Percentiles rank a stretch among this genome's conserved stretches.
These are phyloP conservation scores for Spiromyces aspiralis DNA, from an alignment of 371 early-diverging fungal species.

Conservation along the genomic window DNA sequence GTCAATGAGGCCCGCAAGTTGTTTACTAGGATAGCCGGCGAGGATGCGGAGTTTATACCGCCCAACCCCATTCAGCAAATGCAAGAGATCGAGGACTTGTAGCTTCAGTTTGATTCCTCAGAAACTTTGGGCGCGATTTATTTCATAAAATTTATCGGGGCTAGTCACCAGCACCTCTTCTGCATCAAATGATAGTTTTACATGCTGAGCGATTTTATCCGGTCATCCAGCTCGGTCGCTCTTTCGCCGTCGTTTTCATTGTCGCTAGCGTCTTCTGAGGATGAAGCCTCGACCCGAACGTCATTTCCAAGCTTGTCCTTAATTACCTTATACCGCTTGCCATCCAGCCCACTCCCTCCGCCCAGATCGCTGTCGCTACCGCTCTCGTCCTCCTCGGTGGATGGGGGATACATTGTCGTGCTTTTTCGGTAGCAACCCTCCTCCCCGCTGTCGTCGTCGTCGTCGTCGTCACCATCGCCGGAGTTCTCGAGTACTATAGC, in stretches of 20 bases:
- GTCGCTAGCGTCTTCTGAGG: not conserved
- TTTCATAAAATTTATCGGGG: too few relatives aligned
- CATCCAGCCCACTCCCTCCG: slow-evolving; percentile 23
- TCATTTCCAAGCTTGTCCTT: slow-evolving; percentile 5
- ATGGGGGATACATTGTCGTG: slow-evolving; percentile 29
- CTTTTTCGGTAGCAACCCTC: slow-evolving; percentile 39
- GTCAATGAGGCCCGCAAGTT: too few relatives aligned
- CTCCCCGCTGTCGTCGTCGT: slow-evolving; percentile 28
- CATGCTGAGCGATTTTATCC: not conserved
- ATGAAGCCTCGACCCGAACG: not conserved
- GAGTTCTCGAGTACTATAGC: not conserved
- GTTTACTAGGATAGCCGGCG: too few relatives aligned
- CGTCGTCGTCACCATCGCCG: slow-evolving; percentile 6
- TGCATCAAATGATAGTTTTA: too few relatives aligned
- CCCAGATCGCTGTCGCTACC: slow-evolving; percentile 26
- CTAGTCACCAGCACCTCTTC: too few relatives aligned
- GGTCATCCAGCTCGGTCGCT: not conserved
- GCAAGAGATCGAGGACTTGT: too few relatives aligned
- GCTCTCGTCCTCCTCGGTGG: slow-evolving; percentile 22
- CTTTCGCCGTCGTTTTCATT: not conserved
- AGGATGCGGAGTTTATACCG: too few relatives aligned
- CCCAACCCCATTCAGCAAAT: too few relatives aligned
- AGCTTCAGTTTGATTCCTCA: too few relatives aligned
- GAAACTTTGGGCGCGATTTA: too few relatives aligned
- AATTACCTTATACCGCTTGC: not conserved